phyloP scores from a whole-genome alignment of 768 basidiomycete species.

The Vararia minispora region DNA sequence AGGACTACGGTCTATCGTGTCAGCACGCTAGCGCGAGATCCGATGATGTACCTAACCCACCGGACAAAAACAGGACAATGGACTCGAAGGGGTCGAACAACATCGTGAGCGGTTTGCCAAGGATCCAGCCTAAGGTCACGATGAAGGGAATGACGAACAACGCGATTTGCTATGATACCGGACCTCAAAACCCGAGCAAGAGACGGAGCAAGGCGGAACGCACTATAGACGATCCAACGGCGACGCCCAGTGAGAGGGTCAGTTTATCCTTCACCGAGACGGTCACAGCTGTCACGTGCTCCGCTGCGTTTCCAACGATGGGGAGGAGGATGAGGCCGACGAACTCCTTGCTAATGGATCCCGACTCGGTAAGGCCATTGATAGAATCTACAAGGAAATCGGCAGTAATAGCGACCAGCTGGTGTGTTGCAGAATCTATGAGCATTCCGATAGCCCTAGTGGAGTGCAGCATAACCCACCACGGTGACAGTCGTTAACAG shows the following conservation, averaged over 20 bases:
- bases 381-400: constrained; percentile 74
- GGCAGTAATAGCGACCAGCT: constrained; percentile 43
- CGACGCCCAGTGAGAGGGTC: constrained; percentile 77
- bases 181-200: background rate
- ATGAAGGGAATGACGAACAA: constrained; percentile 84
- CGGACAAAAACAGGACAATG: constrained; percentile 43
- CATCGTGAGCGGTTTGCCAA: constrained; percentile 69
- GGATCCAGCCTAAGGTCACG: constrained; percentile 66
- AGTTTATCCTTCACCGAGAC: constrained; percentile 88
- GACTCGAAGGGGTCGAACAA: constrained; percentile 89
- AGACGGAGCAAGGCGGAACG: constrained; percentile 18
- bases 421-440: background rate
- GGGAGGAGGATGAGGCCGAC: constrained; percentile 84
- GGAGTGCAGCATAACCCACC: constrained; percentile 16
- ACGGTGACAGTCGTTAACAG: constrained; percentile 29
- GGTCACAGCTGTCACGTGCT: constrained; percentile 86
- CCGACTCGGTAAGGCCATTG: constrained; percentile 48
- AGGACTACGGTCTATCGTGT: constrained; percentile 38
- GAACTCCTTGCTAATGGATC: constrained; percentile 63
- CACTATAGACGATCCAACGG: constrained; percentile 80
- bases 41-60: constrained; percentile 16
- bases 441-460: background rate
- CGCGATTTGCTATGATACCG: constrained; percentile 53
- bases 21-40: background rate
- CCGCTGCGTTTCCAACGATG: constrained; percentile 87